These are phyloP conservation scores for Vaccinium vitisidaea DNA, from an alignment of 148 eudicot species.

Conservation along the genomic window DNA sequence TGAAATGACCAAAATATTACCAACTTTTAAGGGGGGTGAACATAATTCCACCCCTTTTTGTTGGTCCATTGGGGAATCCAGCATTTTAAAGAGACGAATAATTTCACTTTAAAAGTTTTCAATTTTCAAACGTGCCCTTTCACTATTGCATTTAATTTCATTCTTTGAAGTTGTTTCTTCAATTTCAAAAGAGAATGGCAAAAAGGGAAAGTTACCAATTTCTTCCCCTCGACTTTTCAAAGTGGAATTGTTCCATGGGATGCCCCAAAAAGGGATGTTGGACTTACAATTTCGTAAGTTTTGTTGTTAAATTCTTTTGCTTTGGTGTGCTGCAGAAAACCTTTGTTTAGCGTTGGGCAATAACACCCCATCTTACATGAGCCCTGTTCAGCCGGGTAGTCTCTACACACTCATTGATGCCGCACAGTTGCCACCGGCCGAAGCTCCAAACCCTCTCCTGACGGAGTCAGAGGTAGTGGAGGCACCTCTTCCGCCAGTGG, in stretches of 20 bases:
- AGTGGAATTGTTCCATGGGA: not conserved
- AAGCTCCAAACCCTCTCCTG: constrained; percentile 69
- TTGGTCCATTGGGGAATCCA: not conserved
- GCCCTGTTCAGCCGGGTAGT: constrained; percentile 50
- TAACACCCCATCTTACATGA: constrained; percentile 51
- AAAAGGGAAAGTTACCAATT: not conserved
- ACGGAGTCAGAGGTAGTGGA: constrained; percentile 55
- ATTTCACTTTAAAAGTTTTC: not conserved
- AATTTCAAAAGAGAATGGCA: not conserved
- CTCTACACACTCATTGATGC: constrained; percentile 36
- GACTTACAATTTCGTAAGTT: not conserved
- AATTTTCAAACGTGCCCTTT: not conserved
- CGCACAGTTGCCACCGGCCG: constrained; percentile 51
- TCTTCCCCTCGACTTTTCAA: not conserved
- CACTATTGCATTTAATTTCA: not conserved
- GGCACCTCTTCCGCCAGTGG: constrained; percentile 56
- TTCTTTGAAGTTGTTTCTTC: not conserved
- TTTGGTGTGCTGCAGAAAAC: constrained; percentile 52
- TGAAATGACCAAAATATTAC: not conserved
- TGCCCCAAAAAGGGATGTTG: not conserved
- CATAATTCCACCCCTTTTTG: not conserved
- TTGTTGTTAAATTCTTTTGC: not conserved
- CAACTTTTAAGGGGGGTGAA: not conserved
- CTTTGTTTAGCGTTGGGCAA: constrained; percentile 43
- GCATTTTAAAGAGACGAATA: not conserved